Conservation (phyloP, 2,329 filamentous ascomycete genomes). For the Penicillium sp. region DNA sequence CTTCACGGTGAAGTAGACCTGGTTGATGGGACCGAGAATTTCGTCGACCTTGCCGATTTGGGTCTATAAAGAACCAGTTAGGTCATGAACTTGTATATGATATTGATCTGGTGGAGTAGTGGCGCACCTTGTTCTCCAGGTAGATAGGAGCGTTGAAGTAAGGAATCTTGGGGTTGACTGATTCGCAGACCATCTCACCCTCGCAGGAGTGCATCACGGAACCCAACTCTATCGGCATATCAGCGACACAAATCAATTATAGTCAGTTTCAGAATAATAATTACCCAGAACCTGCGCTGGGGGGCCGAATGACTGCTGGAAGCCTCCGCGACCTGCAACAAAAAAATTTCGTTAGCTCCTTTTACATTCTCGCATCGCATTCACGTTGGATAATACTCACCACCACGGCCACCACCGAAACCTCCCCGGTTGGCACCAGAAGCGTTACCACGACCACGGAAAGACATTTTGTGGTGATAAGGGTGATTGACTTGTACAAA, state of each 20-base stretch:
- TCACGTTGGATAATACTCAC: constrained; percentile 27
- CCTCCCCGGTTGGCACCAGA: constrained; percentile 54
- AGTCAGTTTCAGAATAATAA: constrained; percentile 13
- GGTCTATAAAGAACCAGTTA: constrained; percentile 52
- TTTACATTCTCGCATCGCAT: constrained; percentile 3
- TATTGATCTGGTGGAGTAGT: background rate
- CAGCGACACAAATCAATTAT: constrained; percentile 23
- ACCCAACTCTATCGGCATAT: constrained; percentile 71
- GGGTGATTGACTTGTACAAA: constrained; percentile 29
- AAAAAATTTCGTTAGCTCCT: constrained; percentile 37
- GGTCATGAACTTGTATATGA: background rate
- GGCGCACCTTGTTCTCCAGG: constrained; percentile 87
- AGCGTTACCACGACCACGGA: constrained; percentile 55
- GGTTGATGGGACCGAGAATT: constrained; percentile 93
- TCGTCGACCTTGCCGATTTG: constrained; percentile 96
- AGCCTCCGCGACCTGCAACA: constrained; percentile 59
- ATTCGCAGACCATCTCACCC: constrained; percentile 97
- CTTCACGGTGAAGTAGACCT: constrained; percentile 98
- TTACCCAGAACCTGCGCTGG: constrained; percentile 60
- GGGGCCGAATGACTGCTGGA: constrained; percentile 61
- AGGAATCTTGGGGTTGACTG: constrained; percentile 89
- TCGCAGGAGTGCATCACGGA: constrained; percentile 91
- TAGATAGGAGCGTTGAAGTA: constrained; percentile 99
- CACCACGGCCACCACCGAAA: constrained; percentile 41
- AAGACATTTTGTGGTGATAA: constrained; percentile 56